Base-by-base conservation (phyloP, 495 filamentous ascomycete genomes). In the Penicillium lagena region DNA sequence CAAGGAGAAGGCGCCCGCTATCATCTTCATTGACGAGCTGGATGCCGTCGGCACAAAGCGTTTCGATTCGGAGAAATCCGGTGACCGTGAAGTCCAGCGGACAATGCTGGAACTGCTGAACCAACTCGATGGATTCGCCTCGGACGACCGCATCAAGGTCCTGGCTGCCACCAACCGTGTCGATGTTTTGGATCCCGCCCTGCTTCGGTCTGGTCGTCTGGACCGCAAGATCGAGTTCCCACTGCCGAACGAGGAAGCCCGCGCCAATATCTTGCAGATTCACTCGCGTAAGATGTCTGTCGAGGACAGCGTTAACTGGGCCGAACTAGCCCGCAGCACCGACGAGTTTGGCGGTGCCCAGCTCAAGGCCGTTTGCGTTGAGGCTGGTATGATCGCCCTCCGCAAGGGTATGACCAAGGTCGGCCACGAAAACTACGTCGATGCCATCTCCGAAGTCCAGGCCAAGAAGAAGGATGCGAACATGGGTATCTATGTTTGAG, bases 161-260 rank as follows among this genome's bases (percentile, higher is more conserved):
- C 82, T 99, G 12, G 94, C 94, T 4, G 93, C 93, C 46, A 99
- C 93, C 27, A 99, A 99, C 75, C 86, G 93, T 51, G 88, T 99
- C 39, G 93, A 99, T 56, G 94, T 99, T 12, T 80, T 99, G 12
- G 93, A 99, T 62, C 93, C 93, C 2, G 93, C 93, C 8, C 75
- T 99, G 30, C 77, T 99, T 30, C 85, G 93, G 55, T 95, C 89
- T 17, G 93, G 93, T 33, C 89, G 93, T 72, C 73, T 99, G 49
- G 93, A 99, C 63, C 83, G 93, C 57, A 99, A 99, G 73, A 99
- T 99, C 68, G 93, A 99, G 70, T 99, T 98, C 73, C 94, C 93
- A 4, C 79, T 97, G 12, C 93, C 93, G n/a, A 99, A 97, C 68
- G 93, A 97, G 68, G 93, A 99, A 69, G 90, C 94, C 2, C 85